phyloP scores from a whole-genome alignment of 176 grass and related monocot genomes.

The Hsuehochloa calcarea region DNA sequence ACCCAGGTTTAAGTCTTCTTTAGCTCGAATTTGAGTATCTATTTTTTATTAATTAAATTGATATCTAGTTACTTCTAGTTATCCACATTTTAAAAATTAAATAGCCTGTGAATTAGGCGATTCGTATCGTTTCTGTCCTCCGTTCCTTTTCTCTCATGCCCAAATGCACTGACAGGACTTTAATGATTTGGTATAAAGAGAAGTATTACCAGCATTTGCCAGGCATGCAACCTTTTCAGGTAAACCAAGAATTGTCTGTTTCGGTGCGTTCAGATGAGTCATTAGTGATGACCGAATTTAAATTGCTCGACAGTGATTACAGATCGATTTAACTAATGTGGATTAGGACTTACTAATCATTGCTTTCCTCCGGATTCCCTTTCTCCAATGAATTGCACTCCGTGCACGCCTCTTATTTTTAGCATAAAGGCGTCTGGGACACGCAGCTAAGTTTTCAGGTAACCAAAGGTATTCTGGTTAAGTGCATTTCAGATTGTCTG shows the following conservation, averaged over 20 bases:
- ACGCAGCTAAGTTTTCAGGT: constrained; percentile 7
- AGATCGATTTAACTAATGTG: neutral
- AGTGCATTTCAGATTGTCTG: constrained; percentile 38
- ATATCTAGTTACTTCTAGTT: too few species aligned
- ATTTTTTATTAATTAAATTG: too few species aligned
- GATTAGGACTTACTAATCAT: constrained; percentile 18
- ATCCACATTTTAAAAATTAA: too few species aligned
- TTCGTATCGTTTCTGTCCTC: neutral
- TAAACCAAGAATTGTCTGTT: constrained; percentile 1
- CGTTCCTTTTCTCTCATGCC: neutral
- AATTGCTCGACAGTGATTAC: constrained; percentile 32
- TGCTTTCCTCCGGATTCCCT: constrained; percentile 1
- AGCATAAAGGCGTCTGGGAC: constrained; percentile 9
- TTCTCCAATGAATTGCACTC: neutral
- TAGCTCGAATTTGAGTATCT: too few species aligned
- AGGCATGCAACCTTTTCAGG: constrained; percentile 4
- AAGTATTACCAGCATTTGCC: neutral
- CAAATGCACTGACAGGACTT: neutral
- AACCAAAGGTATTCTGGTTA: constrained; percentile 6
- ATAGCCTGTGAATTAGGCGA: constrained; percentile 26
- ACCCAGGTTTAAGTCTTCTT: too few species aligned
- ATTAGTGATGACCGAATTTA: neutral
- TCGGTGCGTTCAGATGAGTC: constrained; percentile 37
- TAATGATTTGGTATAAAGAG: constrained; percentile 23
- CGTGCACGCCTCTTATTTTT: constrained; percentile 3